Evolutionary conservation across 2,329 filamentous ascomycete species (phyloP).

Genomic region (Cercospora sp.): DNA sequence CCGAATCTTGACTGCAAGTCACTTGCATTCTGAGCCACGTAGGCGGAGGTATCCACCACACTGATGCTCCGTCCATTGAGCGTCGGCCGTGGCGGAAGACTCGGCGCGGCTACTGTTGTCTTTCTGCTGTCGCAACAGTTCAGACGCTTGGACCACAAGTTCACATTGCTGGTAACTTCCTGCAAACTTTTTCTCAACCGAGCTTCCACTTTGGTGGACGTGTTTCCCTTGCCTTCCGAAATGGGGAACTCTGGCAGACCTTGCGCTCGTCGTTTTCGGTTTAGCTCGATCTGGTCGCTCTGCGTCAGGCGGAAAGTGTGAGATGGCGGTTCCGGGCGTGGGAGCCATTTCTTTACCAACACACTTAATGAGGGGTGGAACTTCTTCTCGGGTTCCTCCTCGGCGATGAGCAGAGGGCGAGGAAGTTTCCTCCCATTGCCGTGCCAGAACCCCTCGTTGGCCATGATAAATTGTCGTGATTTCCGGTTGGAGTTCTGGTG

Average conservation of each 20-base stretch:
- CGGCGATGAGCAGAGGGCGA: neutral
- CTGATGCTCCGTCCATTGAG: slow-evolving; percentile 2
- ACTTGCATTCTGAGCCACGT: neutral
- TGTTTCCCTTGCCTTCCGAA: neutral
- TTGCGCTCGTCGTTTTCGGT: neutral
- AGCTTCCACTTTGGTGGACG: neutral
- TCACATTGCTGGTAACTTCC: slow-evolving; percentile 1
- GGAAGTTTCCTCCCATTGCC: neutral
- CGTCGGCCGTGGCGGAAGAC: neutral
- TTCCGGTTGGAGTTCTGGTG: neutral
- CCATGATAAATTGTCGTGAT: neutral
- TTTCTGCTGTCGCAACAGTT: neutral
- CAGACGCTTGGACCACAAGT: neutral
- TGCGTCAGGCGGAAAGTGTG: neutral
- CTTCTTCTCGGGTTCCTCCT: neutral
- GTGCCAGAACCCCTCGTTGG: neutral
- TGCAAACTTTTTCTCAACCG: slow-evolving; percentile 2
- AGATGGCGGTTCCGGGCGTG: neutral
- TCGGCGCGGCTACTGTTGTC: neutral
- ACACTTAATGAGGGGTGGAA: neutral
- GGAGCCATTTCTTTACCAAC: neutral
- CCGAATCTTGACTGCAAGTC: neutral
- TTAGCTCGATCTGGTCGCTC: neutral
- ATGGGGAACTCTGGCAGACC: neutral
- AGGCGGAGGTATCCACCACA: slow-evolving; percentile 9